Evolutionary conservation across 2,329 filamentous ascomycete genomes (phyloP), one percentile per base, ranked within the genome.

Genomic region (Colletotrichum godetiae): DNA sequence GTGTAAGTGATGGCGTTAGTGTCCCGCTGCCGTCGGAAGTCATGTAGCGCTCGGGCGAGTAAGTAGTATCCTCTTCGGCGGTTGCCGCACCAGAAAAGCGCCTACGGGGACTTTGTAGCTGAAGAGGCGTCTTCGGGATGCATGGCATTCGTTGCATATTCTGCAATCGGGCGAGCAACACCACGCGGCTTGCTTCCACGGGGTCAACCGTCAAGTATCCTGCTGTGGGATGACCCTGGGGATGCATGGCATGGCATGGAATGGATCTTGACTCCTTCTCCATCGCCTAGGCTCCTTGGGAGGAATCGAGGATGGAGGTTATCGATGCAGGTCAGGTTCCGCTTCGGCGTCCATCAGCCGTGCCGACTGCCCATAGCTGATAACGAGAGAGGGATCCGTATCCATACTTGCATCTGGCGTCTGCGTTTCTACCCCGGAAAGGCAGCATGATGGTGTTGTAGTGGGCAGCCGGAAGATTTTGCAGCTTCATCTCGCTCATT

Each of bases 341-440:
- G 66, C 70, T 52, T 60, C 52, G 33, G 12, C 4, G 49, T 69
- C 53, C 67, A 65, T 53, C 22, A 27, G 10, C 60, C 27, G 46
- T 65, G 67, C 55, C 22, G 27, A 65, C 42, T 27, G 56, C 27
- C 42, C 42, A 64, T 55, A 55, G 24, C 55, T 24, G 46, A 55
- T 55, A 31, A 59, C 31, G 31, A 37, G 42, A 37, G 55, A 27
- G 42, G 24, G 27, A 27, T 13, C n/a, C 37, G 37, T 29, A 35
- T 24, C 37, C 13, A 22, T 66, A 13, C 19, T 8, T 49, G 42
- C 42, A 10, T 49, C 42, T 22, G 53, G 42, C 42, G 19, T 49
- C 42, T 22, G 53, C 35, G 53, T 37, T 5, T 68, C 29, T 73
- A 73, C 70, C 70, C 70, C 70, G 55, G 55, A 56, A 57, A 65